phyloP scores from a whole-genome alignment of 2,329 filamentous ascomycete species.

The Tolypocladium ovalisporum region DNA sequence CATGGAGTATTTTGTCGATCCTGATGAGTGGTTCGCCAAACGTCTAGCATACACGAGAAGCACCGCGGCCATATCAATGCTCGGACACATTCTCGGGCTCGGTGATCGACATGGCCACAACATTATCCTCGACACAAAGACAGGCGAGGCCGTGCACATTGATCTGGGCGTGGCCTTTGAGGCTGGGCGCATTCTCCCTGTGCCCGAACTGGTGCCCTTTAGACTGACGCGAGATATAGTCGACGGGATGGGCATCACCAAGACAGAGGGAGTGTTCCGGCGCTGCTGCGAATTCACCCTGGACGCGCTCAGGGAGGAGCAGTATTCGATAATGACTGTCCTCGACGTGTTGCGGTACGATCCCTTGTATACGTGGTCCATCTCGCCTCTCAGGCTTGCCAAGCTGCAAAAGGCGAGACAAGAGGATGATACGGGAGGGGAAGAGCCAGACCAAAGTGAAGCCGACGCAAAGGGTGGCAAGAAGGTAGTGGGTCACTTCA shows the following conservation, averaged over 20 bases:
- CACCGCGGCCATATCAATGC: conserved; percentile 88
- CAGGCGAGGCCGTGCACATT: conserved; percentile 91
- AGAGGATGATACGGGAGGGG: conserved; percentile 28
- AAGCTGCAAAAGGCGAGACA: conserved; percentile 54
- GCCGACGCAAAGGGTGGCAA: conserved; percentile 27
- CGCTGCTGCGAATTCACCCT: conserved; percentile 98
- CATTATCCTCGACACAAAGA: conserved; percentile 81
- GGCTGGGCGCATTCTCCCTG: conserved; percentile 84
- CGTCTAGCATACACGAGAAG: conserved; percentile 86
- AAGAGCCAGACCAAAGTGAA: conserved; percentile 26
- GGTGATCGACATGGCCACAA: conserved; percentile 96
- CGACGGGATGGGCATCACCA: conserved; percentile 92
- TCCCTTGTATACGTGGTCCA: conserved; percentile 90
- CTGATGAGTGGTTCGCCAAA: conserved; percentile 90
- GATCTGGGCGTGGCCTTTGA: conserved; percentile 97
- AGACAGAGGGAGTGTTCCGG: conserved; percentile 90
- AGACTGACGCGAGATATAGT: conserved; percentile 87
- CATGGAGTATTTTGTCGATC: conserved; percentile 85
- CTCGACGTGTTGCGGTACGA: conserved; percentile 97
- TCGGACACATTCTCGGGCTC: conserved; percentile 84
- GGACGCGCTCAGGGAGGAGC: conserved; percentile 87
- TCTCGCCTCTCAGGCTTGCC: conserved; percentile 58
- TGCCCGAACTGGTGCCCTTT: conserved; percentile 94
- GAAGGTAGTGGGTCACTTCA: conserved; percentile 27
- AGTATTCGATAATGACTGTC: conserved; percentile 96